Evolutionary conservation across 257 asterid genomes (phyloP).

Genomic region (Verbena officinalis): DNA sequence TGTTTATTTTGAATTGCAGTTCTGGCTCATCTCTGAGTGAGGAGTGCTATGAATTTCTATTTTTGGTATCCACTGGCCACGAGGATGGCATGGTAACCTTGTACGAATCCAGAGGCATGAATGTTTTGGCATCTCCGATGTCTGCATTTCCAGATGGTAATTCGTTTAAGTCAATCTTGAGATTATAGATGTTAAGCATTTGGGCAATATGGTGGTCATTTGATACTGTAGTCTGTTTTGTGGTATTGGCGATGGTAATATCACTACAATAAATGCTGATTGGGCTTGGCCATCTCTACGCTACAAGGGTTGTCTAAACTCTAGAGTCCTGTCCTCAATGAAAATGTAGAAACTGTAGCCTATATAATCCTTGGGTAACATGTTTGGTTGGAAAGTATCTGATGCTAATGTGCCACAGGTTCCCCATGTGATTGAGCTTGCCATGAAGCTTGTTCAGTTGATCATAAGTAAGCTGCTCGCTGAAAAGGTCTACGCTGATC

Average conservation of each 20-base stretch:
- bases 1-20: slow-evolving; percentile 47
- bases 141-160: slow-evolving; percentile 67
- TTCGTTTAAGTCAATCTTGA: slow-evolving; percentile 8
- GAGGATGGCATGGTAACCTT: slow-evolving; percentile 58
- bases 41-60: slow-evolving; percentile 76
- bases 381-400: slow-evolving; percentile 18
- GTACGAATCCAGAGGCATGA: slow-evolving; percentile 64
- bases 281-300: slow-evolving; percentile 2
- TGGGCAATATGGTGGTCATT: neutral
- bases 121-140: slow-evolving; percentile 65
- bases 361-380: slow-evolving; percentile 1
- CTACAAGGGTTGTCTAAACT: neutral
- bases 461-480: slow-evolving; percentile 66
- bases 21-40: slow-evolving; percentile 49
- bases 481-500: slow-evolving; percentile 47
- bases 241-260: slow-evolving; percentile 15
- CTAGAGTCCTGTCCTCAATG: slow-evolving; percentile 1
- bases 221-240: neutral
- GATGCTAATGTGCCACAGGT: slow-evolving; percentile 45
- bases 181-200: neutral
- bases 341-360: neutral
- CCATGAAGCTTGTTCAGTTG: slow-evolving; percentile 70
- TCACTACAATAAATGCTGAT: neutral
- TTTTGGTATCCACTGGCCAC: slow-evolving; percentile 61
- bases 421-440: slow-evolving; percentile 64